Conservation (phyloP, 345 rosid genomes). For the Xanthoceras sorbifolium region DNA sequence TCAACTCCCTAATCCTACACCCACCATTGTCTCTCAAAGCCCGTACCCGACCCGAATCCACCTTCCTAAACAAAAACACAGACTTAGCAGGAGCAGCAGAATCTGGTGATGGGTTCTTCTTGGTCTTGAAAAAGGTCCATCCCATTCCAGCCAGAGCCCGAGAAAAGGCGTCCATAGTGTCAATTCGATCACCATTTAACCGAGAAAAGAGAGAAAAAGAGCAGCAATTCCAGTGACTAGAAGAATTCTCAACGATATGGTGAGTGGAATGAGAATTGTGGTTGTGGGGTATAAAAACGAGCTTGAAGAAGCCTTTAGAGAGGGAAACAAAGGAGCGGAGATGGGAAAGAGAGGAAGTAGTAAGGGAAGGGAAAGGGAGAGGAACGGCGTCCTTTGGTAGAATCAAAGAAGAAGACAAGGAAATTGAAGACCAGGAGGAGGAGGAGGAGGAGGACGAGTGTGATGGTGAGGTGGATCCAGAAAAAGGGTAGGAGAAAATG, state of each 20-base stretch:
- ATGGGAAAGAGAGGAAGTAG: slow-evolving; percentile 51
- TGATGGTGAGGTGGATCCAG: slow-evolving; percentile 23
- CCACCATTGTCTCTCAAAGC: slow-evolving; percentile 33
- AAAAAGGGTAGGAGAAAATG: slow-evolving; percentile 60
- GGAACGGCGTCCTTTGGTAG: slow-evolving; percentile 57
- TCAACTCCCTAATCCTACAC: slow-evolving; percentile 63
- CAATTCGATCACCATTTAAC: slow-evolving; percentile 45
- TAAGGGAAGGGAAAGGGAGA: slow-evolving; percentile 66
- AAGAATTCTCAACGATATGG: slow-evolving; percentile 10
- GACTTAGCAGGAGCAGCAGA: slow-evolving; percentile 21
- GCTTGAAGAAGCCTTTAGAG: slow-evolving; percentile 68
- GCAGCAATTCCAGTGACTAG: slow-evolving; percentile 69
- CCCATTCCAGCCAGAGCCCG: slow-evolving; percentile 61
- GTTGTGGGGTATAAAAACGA: slow-evolving; percentile 37
- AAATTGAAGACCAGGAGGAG: slow-evolving; percentile 33
- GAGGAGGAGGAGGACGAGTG: slow-evolving; percentile 29
- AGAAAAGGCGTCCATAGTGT: slow-evolving; percentile 62
- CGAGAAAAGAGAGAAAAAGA: slow-evolving; percentile 61
- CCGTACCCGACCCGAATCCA: slow-evolving; percentile 53
- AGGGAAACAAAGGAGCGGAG: slow-evolving; percentile 70
- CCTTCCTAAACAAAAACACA: slow-evolving; percentile 64
- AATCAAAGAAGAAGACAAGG: slow-evolving; percentile 48
- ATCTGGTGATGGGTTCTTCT: slow-evolving; percentile 34
- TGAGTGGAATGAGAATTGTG: neutral
- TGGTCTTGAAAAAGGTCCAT: slow-evolving; percentile 67